These are phyloP conservation scores for Psilocybe sp. DNA, from an alignment of 768 basidiomycete species.

Conservation along the genomic window DNA sequence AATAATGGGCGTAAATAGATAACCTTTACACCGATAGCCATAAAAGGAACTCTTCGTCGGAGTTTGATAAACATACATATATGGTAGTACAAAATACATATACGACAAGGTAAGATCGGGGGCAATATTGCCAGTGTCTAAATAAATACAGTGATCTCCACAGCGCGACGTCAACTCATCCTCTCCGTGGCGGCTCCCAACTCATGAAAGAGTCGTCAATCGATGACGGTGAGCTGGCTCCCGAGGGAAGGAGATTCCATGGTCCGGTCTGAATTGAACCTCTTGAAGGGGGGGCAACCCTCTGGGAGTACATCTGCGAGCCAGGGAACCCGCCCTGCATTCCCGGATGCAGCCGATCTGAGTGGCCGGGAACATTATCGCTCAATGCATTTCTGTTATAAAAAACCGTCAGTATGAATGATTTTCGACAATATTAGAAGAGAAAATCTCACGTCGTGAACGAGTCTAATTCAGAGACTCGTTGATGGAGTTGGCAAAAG, in stretches of 20 bases:
- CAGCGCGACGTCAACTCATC: slow-evolving; percentile 10
- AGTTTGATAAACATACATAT: not conserved
- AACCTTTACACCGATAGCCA: not conserved
- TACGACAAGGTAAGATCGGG: too few relatives aligned
- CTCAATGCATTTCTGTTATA: slow-evolving; percentile 37
- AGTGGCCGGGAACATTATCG: slow-evolving; percentile 29
- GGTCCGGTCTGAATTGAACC: slow-evolving; percentile 20
- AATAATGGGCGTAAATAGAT: not conserved
- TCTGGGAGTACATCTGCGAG: slow-evolving; percentile 14
- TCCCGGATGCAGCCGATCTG: slow-evolving; percentile 8
- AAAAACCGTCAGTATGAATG: slow-evolving; percentile 3
- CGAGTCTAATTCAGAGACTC: slow-evolving; percentile 46
- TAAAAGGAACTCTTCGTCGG: not conserved
- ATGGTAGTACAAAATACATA: not conserved
- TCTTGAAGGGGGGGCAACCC: slow-evolving; percentile 9
- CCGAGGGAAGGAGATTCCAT: slow-evolving; percentile 27
- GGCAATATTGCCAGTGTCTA: not conserved
- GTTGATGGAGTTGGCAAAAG: slow-evolving; percentile 37
- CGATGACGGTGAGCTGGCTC: slow-evolving; percentile 28
- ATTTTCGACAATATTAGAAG: not conserved
- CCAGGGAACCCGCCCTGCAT: slow-evolving; percentile 4
- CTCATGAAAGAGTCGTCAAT: slow-evolving; percentile 61
- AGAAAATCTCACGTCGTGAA: slow-evolving; percentile 46
- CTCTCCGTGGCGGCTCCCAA: slow-evolving; percentile 50
- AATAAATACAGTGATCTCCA: not conserved